Evolutionary conservation across 148 eudicot genomes (phyloP), one percentile per base, ranked within the genome.

Genomic region (Chenopodium suecicum): DNA sequence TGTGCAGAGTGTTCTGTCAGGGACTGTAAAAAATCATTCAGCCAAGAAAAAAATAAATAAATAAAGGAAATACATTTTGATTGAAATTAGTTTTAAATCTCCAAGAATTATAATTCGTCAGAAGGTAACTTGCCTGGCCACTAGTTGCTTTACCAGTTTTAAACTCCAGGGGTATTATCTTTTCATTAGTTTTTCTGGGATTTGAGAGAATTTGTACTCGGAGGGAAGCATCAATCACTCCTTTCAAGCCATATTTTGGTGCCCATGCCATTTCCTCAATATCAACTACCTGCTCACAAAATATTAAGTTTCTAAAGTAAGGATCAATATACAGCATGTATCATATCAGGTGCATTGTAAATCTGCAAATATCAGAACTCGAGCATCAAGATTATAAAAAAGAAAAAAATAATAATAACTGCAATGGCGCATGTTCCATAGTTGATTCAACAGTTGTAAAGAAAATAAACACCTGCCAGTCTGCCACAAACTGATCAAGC

Each of bases 241-340:
- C 99, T 88, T 97, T 97, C 87, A 97, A 82, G 41, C 99, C 99
- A 85, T 92, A 97, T 81, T 91, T 97, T 68, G 98, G 99, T 69
- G 98, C 98, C 99, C 99, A 97, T 64, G 92, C 98, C 98, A 97
- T 94, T 87, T 96, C 99, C 86, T 96, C 99, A 76, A 96, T 96
- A 83, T 96, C 99, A 83, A 92, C 81, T 65, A 96, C 98, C 99
- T 96, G 85, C 83, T 72, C 56, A 80, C 19, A 85, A 65, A 78
- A 34, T 0, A 44, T 27, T 82, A 60, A 27, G 69, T 63, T 31
- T 62, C 58, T 74, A 29, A 14, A 44, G 19, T 17, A 56, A 19
- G 62, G 62, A 56, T 14, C 62, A 56, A 56, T 14, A 56, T 56
- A 56, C 22, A 56, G 62, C 62, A 56, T 4, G 22, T 4, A 17